A percentile compares a stretch with the other conserved stretches of the same genome.
phyloP scores from a whole-genome alignment of 345 rosid genomes.

The Citrus inodora region DNA sequence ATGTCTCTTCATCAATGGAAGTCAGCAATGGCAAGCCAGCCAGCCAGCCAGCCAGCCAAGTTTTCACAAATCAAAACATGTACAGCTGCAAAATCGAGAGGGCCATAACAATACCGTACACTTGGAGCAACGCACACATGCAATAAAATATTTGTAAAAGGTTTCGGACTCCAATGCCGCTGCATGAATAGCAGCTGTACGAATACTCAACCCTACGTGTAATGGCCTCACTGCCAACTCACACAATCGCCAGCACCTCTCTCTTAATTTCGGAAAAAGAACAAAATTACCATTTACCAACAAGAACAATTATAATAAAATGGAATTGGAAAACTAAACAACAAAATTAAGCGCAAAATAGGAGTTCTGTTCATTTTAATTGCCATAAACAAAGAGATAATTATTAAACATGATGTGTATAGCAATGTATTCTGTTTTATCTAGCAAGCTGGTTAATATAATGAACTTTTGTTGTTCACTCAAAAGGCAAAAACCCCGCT shows the following conservation, averaged over 20 bases:
- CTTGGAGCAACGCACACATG: slow-evolving; percentile 7
- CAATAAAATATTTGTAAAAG: slow-evolving; percentile 9
- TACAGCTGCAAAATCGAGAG: not conserved
- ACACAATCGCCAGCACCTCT: not conserved
- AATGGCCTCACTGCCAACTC: slow-evolving; percentile 6
- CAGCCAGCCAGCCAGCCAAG: too few species aligned
- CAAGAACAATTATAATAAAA: not conserved
- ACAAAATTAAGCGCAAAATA: not conserved
- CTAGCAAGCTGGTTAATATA: too few species aligned
- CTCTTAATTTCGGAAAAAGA: too few species aligned
- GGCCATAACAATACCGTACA: not conserved
- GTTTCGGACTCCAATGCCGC: slow-evolving; percentile 14
- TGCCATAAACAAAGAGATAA: not conserved
- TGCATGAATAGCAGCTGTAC: slow-evolving; percentile 39
- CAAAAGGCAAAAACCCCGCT: too few species aligned
- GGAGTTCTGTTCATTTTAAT: not conserved
- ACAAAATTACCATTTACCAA: not conserved
- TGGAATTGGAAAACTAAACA: not conserved
- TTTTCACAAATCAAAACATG: not conserved
- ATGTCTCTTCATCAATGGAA: too few species aligned
- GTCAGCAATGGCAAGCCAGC: not conserved
- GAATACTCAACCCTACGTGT: slow-evolving; percentile 20
- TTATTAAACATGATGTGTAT: not conserved
- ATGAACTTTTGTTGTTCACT: too few species aligned
- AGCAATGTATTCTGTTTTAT: not conserved